Evolutionary conservation across 2,329 filamentous ascomycete genomes (phyloP), one percentile per base, ranked within the genome.

Genomic region (Apiospora marii): DNA sequence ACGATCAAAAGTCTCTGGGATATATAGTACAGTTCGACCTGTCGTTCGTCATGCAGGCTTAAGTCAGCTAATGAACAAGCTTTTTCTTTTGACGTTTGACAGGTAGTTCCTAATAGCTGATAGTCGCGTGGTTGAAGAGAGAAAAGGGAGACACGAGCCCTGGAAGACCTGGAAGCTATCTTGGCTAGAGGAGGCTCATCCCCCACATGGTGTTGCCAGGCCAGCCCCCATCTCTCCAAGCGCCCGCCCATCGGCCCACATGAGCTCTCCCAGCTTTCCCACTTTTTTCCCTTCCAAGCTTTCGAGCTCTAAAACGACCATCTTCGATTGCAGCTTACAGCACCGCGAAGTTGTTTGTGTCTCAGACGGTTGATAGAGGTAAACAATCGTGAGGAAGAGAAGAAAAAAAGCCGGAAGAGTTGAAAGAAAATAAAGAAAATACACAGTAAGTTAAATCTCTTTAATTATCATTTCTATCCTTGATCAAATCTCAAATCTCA

Each of bases 171-270:
- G 44, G 51, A 30, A 30, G 51, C 51, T 14, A 34, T 58, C 27
- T 58, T 58, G 19, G 30, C n/a, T 37, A 37, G 53, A 37, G 58
- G 58, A 41, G 58, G 58, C 34, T 41, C 58, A 37, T n/a, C 58
- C 34, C 58, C 30, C 58, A 41, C 58, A 64, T 41, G 1, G 58
- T 64, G 58, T 64, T 64, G 58, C 58, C 58, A 64, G 58, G 58
- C 22, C 58, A 64, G 58, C 58, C 34, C 58, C 58, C 34, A 64
- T 64, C 41, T 41, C 58, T 24, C 53, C 34, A 64, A 41, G 30
- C 34, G 58, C 30, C 34, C 58, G 34, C 13, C 58, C 58, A 14
- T 41, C 6, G 58, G 22, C 58, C 58, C 58, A 64, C 58, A n/a
- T 14, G 58, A 64, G 58, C 58, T 64, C 6, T 41, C 4, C 58